Evolutionary conservation across 1,139 yeast species (phyloP).

Genomic region (Sugiyamaella novakii): DNA sequence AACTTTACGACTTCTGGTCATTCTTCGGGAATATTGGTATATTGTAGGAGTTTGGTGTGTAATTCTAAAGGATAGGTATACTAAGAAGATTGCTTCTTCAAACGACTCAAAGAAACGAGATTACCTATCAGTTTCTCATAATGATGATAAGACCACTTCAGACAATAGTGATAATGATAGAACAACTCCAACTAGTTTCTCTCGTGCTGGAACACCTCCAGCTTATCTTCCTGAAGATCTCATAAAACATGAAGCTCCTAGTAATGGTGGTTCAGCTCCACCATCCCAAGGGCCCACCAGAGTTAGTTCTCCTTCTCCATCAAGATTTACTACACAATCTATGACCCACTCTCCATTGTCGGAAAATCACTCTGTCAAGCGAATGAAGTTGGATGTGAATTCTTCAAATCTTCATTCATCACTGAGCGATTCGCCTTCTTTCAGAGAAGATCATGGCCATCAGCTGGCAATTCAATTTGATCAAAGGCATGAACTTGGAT

Average conservation of each 20-base stretch:
- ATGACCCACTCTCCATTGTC: background rate
- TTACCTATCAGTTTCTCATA: background rate
- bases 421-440: background rate
- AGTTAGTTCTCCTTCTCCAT: slow-evolving; percentile 12
- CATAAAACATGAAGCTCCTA: slow-evolving; percentile 22
- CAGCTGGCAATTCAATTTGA: background rate
- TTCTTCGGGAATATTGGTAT: slow-evolving; percentile 42
- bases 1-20: slow-evolving; percentile 40
- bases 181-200: slow-evolving; percentile 21
- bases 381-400: background rate
- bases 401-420: background rate
- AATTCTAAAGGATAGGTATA: slow-evolving; percentile 40
- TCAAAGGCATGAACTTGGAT: slow-evolving; percentile 1
- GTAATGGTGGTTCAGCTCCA: slow-evolving; percentile 4
- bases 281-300: slow-evolving; percentile 6
- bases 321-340: background rate
- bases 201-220: slow-evolving; percentile 35
- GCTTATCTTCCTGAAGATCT: slow-evolving; percentile 34
- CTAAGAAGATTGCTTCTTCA: slow-evolving; percentile 5
- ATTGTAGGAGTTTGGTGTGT: slow-evolving; percentile 45
- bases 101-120: slow-evolving; percentile 12
- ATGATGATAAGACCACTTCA: background rate
- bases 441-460: background rate
- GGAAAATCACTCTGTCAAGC: background rate
- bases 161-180: background rate